Evolutionary conservation across 208 protist genomes (phyloP), one percentile per base, ranked within the genome.

Genomic region (Leishmania tarentolae): DNA sequence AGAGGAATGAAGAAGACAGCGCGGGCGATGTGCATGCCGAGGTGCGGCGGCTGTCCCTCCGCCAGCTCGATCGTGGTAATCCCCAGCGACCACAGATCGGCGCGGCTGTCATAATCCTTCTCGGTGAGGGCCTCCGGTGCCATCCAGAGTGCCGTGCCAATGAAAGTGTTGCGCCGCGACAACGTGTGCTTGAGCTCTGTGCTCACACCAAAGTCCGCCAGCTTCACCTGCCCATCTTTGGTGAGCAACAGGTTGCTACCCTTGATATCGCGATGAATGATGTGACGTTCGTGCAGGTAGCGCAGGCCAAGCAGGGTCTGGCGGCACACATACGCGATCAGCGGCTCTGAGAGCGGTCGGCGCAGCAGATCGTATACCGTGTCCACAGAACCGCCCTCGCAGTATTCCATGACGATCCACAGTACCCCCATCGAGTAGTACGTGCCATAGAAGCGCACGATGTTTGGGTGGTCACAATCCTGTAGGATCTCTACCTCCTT

Each of bases 41-140:
- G 78, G 81, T 98, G 91, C 44, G 98, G 98, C 44, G 97, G 98
- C 24, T 90, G 90, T 28, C 88, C 91, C 85, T 99, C 97, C 50
- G 98, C 98, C 93, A 99, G 97, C 78, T 99, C 98, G 83, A 99
- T 98, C 0, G 92, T 83, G 42, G 98, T 99, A 79, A 99, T 99
- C 44, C 98, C 98, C 31, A 98, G 85, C 78, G 96, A 98, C 98
- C 98, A 99, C 40, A 99, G 90, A 76, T 99, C 98, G 7, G 97
- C 98, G 70, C 90, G 91, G 76, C 93, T 91, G 81, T 98, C 95
- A 86, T 99, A 99, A 73, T 96, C 91, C 21, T 87, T 90, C 81
- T 98, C 95, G 40, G 91, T 87, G 83, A 98, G 96, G 19, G 90
- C 91, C 87, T 98, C 95, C 35, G 96, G 97, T 8, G 97, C 97